phyloP scores from a whole-genome alignment of 345 rosid genomes.

The Camelina laxa region DNA sequence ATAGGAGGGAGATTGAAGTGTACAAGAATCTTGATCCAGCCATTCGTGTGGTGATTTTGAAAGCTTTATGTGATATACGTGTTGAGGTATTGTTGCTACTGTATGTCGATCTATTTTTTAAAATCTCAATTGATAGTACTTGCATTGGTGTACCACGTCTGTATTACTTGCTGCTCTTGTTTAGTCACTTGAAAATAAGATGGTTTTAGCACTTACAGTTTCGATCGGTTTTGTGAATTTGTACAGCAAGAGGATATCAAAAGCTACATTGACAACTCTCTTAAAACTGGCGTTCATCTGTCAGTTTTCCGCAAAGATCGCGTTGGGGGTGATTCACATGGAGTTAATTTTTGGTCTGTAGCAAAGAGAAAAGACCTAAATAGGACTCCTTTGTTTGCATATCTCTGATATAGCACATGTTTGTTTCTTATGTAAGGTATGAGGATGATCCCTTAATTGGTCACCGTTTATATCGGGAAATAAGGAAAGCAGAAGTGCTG shows the following conservation, averaged over 20 bases:
- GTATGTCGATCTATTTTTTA: neutral
- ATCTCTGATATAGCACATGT: conserved; percentile 32
- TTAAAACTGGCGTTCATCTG: conserved; percentile 84
- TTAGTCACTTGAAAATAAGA: neutral
- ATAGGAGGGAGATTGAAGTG: conserved; percentile 76
- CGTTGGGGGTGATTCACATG: conserved; percentile 93
- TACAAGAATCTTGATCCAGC: conserved; percentile 94
- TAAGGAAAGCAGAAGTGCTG: conserved; percentile 78
- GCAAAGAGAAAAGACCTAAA: conserved; percentile 11
- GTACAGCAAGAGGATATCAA: conserved; percentile 97
- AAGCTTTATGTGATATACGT: conserved; percentile 97
- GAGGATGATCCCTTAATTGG: conserved; percentile 94
- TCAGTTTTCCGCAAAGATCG: conserved; percentile 91
- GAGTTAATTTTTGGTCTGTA: conserved; percentile 85
- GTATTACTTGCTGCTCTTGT: conserved; percentile 7
- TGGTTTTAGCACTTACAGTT: conserved; percentile 13
- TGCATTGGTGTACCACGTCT: neutral
- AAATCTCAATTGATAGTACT: conserved; percentile 2
- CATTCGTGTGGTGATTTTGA: conserved; percentile 92
- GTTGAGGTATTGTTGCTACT: conserved; percentile 74
- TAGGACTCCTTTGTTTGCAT: conserved; percentile 20
- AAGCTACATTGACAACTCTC: conserved; percentile 84
- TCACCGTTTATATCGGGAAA: conserved; percentile 94
- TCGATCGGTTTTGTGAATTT: conserved; percentile 32
- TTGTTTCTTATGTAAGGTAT: conserved; percentile 66